Evolutionary conservation across 805 yeast genomes (phyloP).

Genomic region (Candida schatavii): DNA sequence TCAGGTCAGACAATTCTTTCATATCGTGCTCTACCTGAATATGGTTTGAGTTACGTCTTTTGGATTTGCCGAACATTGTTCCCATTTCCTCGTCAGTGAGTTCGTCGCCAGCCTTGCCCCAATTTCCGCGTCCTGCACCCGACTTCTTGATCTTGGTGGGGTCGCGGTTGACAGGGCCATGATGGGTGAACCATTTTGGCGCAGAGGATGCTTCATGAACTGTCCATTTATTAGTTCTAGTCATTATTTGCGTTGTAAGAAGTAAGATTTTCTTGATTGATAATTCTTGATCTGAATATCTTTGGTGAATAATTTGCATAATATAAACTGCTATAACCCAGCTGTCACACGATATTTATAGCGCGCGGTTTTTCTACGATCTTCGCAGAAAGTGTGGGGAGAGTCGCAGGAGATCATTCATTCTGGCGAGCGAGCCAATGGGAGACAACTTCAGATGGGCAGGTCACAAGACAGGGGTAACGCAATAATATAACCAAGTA

Average conservation of each 20-base stretch:
- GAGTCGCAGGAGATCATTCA: slow-evolving; percentile 1
- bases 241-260: slow-evolving; percentile 43
- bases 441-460: too few species aligned
- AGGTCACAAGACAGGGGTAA: too few species aligned
- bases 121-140: slow-evolving; percentile 84
- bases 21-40: slow-evolving; percentile 28
- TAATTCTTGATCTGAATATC: too few species aligned
- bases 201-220: slow-evolving; percentile 57
- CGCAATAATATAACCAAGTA: too few species aligned
- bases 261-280: too few species aligned
- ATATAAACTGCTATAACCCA: not conserved
- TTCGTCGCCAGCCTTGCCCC: slow-evolving; percentile 86
- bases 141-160: slow-evolving; percentile 78
- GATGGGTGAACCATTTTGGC: slow-evolving; percentile 76
- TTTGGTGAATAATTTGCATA: not conserved
- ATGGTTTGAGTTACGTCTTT: slow-evolving; percentile 42
- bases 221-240: slow-evolving; percentile 80
- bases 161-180: slow-evolving; percentile 63
- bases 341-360: slow-evolving; percentile 2
- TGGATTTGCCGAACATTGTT: slow-evolving; percentile 19
- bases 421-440: too few species aligned
- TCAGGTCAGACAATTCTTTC: slow-evolving; percentile 18
- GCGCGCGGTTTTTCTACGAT: not conserved
- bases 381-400: slow-evolving; percentile 1
- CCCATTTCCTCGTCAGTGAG: slow-evolving; percentile 54